Conservation (phyloP, 768 basidiomycete species). For the Pisolithus tinctorius region DNA sequence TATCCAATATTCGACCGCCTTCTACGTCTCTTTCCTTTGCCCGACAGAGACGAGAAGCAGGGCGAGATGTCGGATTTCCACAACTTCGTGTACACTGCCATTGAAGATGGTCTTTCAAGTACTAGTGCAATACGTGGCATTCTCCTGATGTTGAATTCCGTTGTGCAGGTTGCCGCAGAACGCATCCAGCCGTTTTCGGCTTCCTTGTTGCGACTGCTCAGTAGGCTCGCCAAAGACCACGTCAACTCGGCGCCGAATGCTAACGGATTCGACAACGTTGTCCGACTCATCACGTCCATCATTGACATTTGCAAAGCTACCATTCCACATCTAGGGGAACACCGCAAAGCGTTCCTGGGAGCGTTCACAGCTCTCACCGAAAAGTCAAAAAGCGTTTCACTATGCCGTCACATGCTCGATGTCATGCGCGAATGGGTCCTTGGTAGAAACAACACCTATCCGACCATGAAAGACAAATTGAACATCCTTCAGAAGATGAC, state of each 20-base stretch:
- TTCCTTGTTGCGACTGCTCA: constrained; percentile 75
- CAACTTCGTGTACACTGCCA: constrained; percentile 62
- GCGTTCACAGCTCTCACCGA: constrained; percentile 79
- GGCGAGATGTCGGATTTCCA: constrained; percentile 74
- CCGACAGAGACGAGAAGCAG: constrained; percentile 69
- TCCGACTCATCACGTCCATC: constrained; percentile 66
- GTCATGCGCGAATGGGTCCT: constrained; percentile 88
- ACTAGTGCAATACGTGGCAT: constrained; percentile 68
- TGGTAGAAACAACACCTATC: constrained; percentile 75
- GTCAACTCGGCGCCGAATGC: constrained; percentile 47
- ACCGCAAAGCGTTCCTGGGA: constrained; percentile 72
- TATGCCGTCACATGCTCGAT: constrained; percentile 83
- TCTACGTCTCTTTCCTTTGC: constrained; percentile 67
- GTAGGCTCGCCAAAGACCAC: constrained; percentile 85
- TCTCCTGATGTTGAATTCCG: constrained; percentile 80
- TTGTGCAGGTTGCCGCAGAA: constrained; percentile 74
- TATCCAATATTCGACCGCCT: constrained; percentile 80
- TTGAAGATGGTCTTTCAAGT: constrained; percentile 75
- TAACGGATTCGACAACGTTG: constrained; percentile 49
- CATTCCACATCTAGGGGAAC: constrained; percentile 79
- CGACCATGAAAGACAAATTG: constrained; percentile 94
- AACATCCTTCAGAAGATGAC: constrained; percentile 84
- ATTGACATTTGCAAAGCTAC: constrained; percentile 82
- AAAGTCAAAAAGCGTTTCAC: constrained; percentile 72
- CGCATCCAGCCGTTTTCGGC: constrained; percentile 75